Base-by-base conservation (phyloP, 2,329 filamentous ascomycete species). In the Cladorrhinum sp. region DNA sequence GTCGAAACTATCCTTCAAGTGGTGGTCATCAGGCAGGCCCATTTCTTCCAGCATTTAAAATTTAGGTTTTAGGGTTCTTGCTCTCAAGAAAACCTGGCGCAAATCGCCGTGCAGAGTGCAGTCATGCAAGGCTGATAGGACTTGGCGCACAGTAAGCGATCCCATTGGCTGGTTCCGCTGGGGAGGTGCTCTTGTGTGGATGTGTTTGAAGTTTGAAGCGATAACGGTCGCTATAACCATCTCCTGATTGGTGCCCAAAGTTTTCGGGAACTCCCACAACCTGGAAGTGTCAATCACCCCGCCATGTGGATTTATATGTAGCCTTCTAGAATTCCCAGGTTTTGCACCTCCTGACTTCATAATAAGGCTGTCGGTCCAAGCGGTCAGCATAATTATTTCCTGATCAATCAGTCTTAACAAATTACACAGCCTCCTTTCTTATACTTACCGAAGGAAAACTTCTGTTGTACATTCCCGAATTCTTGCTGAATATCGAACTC, bases 21-120 rank as follows among this genome's bases (percentile, higher is more conserved):
- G 88, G 80, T 97, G 90, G 24, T 87, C 91, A 45, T 95, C 88
- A 2, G 84, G 82, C 59, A 96, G 79, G 50, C 92, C 87, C 77
- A 92, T 71, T 55, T 72, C 79, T 85, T 98, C 58, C 64, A 59
- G 64, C 64, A 66, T 66, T 55, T 60, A 66, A 65, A 55, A 57
- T 58, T 59, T 58, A 60, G 62, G 64, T 13, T 36, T 62, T n/a
- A n/a, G n/a, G n/a, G n/a, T 55, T 55, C 32, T 56, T 16, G 38
- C 53, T 25, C 22, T 56, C 41, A 45, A 22, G 53, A 49, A 56
- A 56, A 56, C 53, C 53, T 48, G 38, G 32, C 29, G 53, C 53
- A 56, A 48, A 18, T 48, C 12, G 53, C 53, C 16, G 24, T 50
- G 49, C 49, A 50, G 22, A 25, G 2, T 24, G 49, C 49, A 22